Percentiles rank a stretch among this genome's conserved stretches.
Conservation (phyloP, 768 basidiomycete species). For the Naganishia friedmannii region DNA sequence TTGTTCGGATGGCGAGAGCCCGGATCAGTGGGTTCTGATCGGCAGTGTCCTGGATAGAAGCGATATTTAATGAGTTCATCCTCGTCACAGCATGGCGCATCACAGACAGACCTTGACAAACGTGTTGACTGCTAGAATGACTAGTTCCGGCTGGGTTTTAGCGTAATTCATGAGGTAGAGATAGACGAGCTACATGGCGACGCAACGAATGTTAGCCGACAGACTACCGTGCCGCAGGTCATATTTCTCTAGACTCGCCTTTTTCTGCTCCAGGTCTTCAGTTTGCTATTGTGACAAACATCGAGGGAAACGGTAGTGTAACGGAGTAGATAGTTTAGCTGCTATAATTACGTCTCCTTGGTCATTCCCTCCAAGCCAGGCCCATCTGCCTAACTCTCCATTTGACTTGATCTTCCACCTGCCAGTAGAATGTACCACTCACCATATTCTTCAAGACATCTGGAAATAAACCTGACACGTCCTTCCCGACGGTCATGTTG, state of each 20-base stretch:
- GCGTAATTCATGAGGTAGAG: slow-evolving; percentile 99
- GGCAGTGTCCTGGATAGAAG: slow-evolving; percentile 70
- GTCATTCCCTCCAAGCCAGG: not conserved
- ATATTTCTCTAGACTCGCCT: slow-evolving; percentile 47
- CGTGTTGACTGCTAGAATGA: slow-evolving; percentile 97
- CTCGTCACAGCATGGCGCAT: not conserved
- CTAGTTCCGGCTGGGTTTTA: slow-evolving; percentile 96
- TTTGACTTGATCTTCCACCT: not conserved
- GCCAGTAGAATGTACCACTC: slow-evolving; percentile 26
- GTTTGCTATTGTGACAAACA: slow-evolving; percentile 64
- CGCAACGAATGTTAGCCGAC: not conserved
- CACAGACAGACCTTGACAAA: slow-evolving; percentile 65
- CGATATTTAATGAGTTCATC: not conserved
- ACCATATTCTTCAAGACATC: slow-evolving; percentile 92
- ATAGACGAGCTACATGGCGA: slow-evolving; percentile 67
- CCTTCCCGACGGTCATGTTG: slow-evolving; percentile 99
- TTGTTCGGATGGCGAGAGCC: slow-evolving; percentile 93
- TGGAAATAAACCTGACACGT: slow-evolving; percentile 80
- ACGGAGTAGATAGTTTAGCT: no score
- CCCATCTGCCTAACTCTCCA: no score
- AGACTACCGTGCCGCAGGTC: not conserved
- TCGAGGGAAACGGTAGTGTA: no score
- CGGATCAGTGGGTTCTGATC: slow-evolving; percentile 95
- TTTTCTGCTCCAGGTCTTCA: slow-evolving; percentile 98
- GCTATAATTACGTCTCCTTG: no score